Evolutionary conservation across 1,284 basidiomycete species (phyloP).

Genomic region (Xerocomus minutiporus): DNA sequence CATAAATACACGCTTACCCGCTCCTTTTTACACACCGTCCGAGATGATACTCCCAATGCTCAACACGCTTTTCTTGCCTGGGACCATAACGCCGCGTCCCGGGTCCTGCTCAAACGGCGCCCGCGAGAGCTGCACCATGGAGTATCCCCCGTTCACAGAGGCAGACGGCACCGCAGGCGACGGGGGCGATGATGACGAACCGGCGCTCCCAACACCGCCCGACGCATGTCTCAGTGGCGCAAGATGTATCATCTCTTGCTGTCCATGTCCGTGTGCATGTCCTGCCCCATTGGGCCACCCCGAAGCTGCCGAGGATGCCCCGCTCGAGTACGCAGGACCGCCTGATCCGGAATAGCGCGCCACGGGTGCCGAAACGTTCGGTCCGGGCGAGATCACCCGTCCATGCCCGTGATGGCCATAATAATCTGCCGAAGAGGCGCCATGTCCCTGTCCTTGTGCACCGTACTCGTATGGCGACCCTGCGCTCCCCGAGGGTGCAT

Average conservation of each 20-base stretch:
- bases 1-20: neutral
- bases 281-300: conserved; percentile 18
- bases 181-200: conserved; percentile 25
- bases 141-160: conserved; percentile 22
- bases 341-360: conserved; percentile 17
- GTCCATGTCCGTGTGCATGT: conserved; percentile 18
- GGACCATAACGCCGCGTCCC: conserved; percentile 23
- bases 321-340: conserved; percentile 11
- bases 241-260: conserved; percentile 49
- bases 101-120: conserved; percentile 31
- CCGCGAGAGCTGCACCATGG: conserved; percentile 33
- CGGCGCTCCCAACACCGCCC: conserved; percentile 6
- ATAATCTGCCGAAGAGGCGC: conserved; percentile 22
- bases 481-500: conserved; percentile 22
- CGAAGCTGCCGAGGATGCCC: conserved; percentile 2
- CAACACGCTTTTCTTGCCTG: conserved; percentile 59
- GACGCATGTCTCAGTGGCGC: conserved; percentile 44
- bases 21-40: conserved; percentile 24
- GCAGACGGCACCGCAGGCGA: conserved; percentile 25
- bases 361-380: conserved; percentile 15
- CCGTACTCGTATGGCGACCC: conserved; percentile 28
- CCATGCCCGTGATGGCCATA: conserved; percentile 19
- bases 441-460: conserved; percentile 18
- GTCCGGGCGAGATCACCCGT: conserved; percentile 23
- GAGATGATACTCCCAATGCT: conserved; percentile 72